Conservation (phyloP, 2,329 filamentous ascomycete genomes). For the Fusarium verticillioides region DNA sequence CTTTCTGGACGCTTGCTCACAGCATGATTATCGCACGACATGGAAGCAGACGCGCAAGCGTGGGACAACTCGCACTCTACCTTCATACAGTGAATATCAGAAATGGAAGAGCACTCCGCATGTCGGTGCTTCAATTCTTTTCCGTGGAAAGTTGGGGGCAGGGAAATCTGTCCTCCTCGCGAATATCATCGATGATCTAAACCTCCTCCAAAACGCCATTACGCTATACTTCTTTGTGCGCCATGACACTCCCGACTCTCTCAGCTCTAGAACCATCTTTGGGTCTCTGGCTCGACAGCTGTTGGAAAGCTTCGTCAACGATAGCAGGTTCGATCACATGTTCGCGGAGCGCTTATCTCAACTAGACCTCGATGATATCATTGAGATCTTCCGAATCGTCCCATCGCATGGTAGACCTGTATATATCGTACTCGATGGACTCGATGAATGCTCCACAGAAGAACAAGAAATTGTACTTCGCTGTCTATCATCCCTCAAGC, state of each 20-base stretch:
- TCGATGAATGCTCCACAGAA: background rate
- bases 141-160: background rate
- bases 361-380: background rate
- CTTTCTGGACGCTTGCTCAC: background rate
- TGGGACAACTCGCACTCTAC: background rate
- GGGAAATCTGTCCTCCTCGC: background rate
- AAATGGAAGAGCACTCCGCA: rapidly evolving
- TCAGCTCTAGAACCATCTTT: background rate
- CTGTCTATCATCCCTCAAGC: rapidly evolving
- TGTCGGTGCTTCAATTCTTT: background rate
- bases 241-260: background rate
- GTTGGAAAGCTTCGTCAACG: background rate
- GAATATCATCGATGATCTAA: background rate
- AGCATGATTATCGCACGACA: background rate
- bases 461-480: background rate
- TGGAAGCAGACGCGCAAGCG: background rate
- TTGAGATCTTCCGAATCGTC: background rate
- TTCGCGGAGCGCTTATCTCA: background rate
- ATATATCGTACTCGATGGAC: background rate
- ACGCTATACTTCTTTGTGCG: background rate
- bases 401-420: background rate
- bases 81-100: background rate
- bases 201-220: background rate
- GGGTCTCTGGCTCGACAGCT: background rate
- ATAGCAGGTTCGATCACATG: background rate